phyloP scores from a whole-genome alignment of 1,284 basidiomycete genomes.

The Caloboletus firmus region DNA sequence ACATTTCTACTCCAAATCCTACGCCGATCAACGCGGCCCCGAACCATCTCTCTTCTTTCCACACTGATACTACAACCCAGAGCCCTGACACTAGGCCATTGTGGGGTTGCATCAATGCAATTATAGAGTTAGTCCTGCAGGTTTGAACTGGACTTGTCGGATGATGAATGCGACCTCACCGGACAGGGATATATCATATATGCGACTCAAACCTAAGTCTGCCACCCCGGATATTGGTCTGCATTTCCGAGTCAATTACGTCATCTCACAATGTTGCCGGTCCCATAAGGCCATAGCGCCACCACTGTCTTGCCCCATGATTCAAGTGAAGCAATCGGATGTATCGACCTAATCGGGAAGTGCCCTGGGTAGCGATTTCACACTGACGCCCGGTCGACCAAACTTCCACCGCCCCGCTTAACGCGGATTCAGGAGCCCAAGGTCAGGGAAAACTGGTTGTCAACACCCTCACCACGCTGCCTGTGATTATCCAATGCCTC shows the following conservation, averaged over 20 bases:
- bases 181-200: constrained; percentile 1
- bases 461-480: neutral
- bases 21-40: neutral
- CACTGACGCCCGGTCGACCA: neutral
- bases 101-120: constrained; percentile 13
- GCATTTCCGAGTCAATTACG: neutral
- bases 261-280: neutral
- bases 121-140: constrained; percentile 3
- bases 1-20: neutral
- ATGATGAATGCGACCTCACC: neutral
- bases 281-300: neutral
- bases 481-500: constrained; percentile 1
- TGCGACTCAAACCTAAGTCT: constrained; percentile 6
- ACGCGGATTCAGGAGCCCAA: neutral
- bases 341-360: neutral
- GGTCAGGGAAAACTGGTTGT: neutral
- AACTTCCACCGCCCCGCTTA: neutral
- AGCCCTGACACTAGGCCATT: constrained; percentile 12
- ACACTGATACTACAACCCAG: constrained; percentile 6
- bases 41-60: constrained; percentile 5
- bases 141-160: neutral
- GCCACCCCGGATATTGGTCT: neutral
- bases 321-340: neutral
- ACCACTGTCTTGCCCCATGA: neutral
- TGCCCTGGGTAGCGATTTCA: neutral